These are phyloP conservation scores for Paramecium octaurelia DNA, from an alignment of 73 alveolate genomes.

Conservation along the genomic window DNA sequence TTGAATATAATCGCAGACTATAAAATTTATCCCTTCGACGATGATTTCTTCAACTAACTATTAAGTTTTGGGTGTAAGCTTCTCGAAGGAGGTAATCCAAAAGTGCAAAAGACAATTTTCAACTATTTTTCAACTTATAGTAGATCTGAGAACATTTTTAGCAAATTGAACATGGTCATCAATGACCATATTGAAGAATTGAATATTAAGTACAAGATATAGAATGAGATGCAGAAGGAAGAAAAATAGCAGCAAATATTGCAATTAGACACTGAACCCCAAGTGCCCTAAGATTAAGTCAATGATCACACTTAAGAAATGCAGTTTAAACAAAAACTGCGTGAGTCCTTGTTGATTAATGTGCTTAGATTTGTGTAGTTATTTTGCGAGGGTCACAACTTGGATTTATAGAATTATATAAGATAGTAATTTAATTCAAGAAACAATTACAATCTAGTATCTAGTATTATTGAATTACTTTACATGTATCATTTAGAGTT, in stretches of 20 bases:
- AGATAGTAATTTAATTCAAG: conserved; percentile 87
- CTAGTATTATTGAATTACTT: conserved; percentile 54
- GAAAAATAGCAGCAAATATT: not conserved
- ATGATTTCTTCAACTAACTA: conserved; percentile 40
- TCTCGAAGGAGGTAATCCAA: conserved; percentile 48
- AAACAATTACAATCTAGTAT: conserved; percentile 78
- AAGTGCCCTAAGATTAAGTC: not conserved
- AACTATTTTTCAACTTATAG: conserved; percentile 44
- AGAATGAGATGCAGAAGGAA: conserved; percentile 1
- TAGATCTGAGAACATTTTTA: conserved; percentile 43
- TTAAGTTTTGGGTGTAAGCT: conserved; percentile 38
- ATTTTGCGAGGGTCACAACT: conserved; percentile 91
- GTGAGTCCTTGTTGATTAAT: conserved; percentile 4
- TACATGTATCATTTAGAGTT: conserved; percentile 72
- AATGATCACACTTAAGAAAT: conserved; percentile 8
- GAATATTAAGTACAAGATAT: conserved; percentile 22
- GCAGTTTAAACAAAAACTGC: not conserved
- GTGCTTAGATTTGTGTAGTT: conserved; percentile 86
- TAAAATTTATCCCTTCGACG: conserved; percentile 47
- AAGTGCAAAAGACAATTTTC: conserved; percentile 46
- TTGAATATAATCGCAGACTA: conserved; percentile 51
- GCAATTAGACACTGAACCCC: not conserved
- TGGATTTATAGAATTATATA: conserved; percentile 81
- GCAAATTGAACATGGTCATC: conserved; percentile 25
- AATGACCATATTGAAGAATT: conserved; percentile 49